Base-by-base conservation (phyloP, 2,329 filamentous ascomycete species). In the Arthrobotrys entomopaga region DNA sequence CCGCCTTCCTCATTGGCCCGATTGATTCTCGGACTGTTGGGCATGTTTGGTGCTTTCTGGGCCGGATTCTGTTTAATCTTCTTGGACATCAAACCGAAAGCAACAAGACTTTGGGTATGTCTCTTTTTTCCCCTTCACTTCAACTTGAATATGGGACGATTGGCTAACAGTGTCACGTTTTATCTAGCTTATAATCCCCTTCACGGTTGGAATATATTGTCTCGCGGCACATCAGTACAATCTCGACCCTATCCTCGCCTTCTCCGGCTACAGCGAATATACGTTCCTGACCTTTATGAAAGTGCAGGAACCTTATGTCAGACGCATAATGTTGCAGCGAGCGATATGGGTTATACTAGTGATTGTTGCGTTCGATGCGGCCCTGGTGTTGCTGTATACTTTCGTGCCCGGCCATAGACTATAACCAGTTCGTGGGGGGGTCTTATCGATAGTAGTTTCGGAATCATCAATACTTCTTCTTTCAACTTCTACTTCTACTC, bases 31-130 rank as follows among this genome's bases (percentile, higher is more conserved):
- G 95, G 94, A 40, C 86, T 99, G 60, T 84, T 95, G 54, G 87
- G 90, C 77, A 89, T 99, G 84, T 97, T 97, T 81, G 93, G 88
- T 77, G 96, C 88, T 22, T 95, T 98, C 82, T 99, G 96, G 96
- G 88, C 92, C 2, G 92, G 89, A 0, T 99, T 97, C 80, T 88
- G 95, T 76, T 89, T 98, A 73, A 96, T 99, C 78, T 95, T 99
- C 82, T 87, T 97, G 7, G 85, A 97, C 52, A 77, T 79, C 82
- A 88, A 90, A 80, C 87, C 89, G 50, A 87, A 92, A 76, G 81
- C 83, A 57, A 93, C 88, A 48, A 87, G 93, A 79, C 91, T 90
- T 81, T 99, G 92, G 92, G 92, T 96, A 88, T 78, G 90, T 85
- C 15, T 50, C 42, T 38, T 22, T 26, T 11, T 48, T 49, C 4